Evolutionary conservation across 2,329 filamentous ascomycete genomes (phyloP), one percentile per base, ranked within the genome.

Genomic region (Epichloe elymi): DNA sequence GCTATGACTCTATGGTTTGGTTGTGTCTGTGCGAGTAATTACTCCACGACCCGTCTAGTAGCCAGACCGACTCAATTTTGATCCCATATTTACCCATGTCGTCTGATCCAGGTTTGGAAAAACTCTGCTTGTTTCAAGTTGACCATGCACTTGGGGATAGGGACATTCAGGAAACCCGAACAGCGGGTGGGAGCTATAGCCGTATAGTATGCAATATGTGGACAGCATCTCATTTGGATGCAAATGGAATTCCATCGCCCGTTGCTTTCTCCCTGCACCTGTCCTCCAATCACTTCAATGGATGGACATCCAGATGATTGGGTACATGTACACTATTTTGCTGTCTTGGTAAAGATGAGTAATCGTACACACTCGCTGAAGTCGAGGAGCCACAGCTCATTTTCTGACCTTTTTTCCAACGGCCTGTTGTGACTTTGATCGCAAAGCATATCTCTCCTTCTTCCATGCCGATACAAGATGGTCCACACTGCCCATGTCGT

Each of bases 401-500:
- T 57, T 60, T 51, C 51, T 59, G 52, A 50, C 55, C 53, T 58
- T 51, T 50, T 57, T 57, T 3, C 59, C 59, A 20, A 52, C 60
- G 23, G 56, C 53, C 52, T 64, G 60, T 43, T 61, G 65, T 40
- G 63, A 59, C 58, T 60, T 63, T 51, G 64, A 63, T 36, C 70
- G 61, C 56, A 71, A 61, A 23, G 68, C 62, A 53, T 66, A 66
- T 53, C 69, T 63, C 63, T 72, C 70, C 66, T 70, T 71, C 64
- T 69, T 72, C 70, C 70, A 73, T 11, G 70, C 68, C 56, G 65
- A 66, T 52, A 95, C 88, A 61, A 91, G 74, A 58, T 85, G 81
- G 66, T 94, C 86, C 56, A 95, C 86, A 61, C 80, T 88, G 55
- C 89, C 86, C 70, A 88, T 80, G 69, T 95, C 89, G 69, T 95